phyloP scores from a whole-genome alignment of 2,329 filamentous ascomycete genomes.

The Helicocarpus griseus region DNA sequence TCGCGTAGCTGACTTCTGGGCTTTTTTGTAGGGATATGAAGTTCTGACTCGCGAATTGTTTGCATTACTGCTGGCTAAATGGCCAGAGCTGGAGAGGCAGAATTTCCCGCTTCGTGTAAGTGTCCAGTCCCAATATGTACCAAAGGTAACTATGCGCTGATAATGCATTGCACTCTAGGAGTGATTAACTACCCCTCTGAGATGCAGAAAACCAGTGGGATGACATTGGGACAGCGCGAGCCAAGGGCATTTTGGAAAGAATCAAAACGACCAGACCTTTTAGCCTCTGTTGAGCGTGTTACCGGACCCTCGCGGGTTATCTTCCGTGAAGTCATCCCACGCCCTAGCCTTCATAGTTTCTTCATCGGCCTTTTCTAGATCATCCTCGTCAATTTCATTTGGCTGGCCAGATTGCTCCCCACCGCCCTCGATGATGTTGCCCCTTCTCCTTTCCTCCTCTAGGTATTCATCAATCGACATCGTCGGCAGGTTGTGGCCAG shows the following conservation, averaged over 20 bases:
- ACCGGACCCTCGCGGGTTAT: conserved; percentile 61
- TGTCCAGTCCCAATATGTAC: background rate
- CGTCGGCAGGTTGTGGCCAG: conserved; percentile 86
- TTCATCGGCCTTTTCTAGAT: conserved; percentile 74
- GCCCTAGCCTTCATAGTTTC: conserved; percentile 88
- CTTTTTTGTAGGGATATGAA: conserved; percentile 11
- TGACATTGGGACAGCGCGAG: background rate
- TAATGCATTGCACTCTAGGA: background rate
- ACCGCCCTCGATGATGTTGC: conserved; percentile 84
- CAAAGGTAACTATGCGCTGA: background rate
- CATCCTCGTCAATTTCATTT: conserved; percentile 76
- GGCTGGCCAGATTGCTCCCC: conserved; percentile 62
- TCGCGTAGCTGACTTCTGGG: background rate
- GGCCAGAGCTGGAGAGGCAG: conserved; percentile 14
- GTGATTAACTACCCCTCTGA: background rate
- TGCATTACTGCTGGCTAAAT: conserved; percentile 10
- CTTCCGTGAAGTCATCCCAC: conserved; percentile 92
- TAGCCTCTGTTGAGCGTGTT: conserved; percentile 41
- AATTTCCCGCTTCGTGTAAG: conserved; percentile 10
- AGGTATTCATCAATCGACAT: conserved; percentile 98
- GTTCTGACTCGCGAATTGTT: conserved; percentile 12
- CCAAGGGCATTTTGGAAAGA: background rate
- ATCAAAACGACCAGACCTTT: conserved; percentile 6
- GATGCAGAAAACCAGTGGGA: background rate
- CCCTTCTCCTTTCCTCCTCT: conserved; percentile 74